Base-by-base conservation (phyloP, 441 rosid genomes). In the Gossypium schwendimanii region DNA sequence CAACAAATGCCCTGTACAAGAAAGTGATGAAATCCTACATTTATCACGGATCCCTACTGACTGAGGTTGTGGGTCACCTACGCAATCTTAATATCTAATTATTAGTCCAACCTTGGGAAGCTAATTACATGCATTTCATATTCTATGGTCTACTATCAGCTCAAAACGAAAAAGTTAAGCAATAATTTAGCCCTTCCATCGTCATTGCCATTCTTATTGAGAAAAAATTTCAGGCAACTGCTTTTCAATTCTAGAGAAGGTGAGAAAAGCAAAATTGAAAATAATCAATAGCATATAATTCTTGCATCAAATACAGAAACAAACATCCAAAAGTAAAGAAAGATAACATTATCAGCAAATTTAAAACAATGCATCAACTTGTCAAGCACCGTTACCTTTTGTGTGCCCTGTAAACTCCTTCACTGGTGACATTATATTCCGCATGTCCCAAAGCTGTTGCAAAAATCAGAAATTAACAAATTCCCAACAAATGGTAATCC, bases 391-490 rank as follows among this genome's bases (percentile, higher is more conserved):
- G 3, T 45, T 91, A 93, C 98, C 99, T 87, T 81, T 93, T 45
- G 93, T 82, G 86, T 93, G 99, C 18, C 99, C 99, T 72, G 78
- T 84, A 83, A 90, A 89, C 85, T 96, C 97, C 78, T 83, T 87
- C 63, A 93, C 90, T 23, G 99, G 99, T 53, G 93, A 83, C 92
- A 96, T 78, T 72, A 79, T 81, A 81, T 96, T 91, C 75, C 99
- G 85, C 98, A 96, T 92, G 80, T 96, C 99, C 99, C 99, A 93
- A 75, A 96, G 97, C 99, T 93, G 93, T 71, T 71, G 18, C 57
- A 76, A 69, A 79, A 53, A 72, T 67, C 62, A 66, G 21, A 62
- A 72, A 49, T 70, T 28, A 18, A 69, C 24, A n/a, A 24, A 65
- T 36, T 10, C 41, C 64, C 17, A 15, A 80, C 45, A 73, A 1